A percentile compares a stretch with the other conserved stretches of the same genome.
Evolutionary conservation across 2,329 filamentous ascomycete species (phyloP).

Genomic region (Alternaria ventricosa): DNA sequence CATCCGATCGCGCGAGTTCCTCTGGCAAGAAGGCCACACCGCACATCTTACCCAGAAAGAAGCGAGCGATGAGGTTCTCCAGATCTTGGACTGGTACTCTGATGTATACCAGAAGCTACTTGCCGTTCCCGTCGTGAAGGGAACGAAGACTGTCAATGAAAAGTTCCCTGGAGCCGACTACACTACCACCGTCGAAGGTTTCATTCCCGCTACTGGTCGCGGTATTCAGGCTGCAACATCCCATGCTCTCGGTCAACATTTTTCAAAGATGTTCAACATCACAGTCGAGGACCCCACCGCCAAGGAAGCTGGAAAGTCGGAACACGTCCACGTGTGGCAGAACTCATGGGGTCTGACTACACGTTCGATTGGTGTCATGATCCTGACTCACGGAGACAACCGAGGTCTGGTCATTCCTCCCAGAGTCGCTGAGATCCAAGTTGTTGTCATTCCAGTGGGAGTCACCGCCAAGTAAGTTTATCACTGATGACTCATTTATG

Average conservation of each 20-base stretch:
- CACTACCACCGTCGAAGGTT: conserved; percentile 95
- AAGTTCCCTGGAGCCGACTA: conserved; percentile 97
- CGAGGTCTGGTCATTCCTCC: conserved; percentile 94
- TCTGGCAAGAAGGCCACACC: conserved; percentile 97
- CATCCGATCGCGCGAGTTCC: conserved; percentile 85
- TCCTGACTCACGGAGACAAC: conserved; percentile 97
- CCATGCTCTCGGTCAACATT: conserved; percentile 95
- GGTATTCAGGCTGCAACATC: conserved; percentile 97
- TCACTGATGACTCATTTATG: background rate
- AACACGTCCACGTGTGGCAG: conserved; percentile 89
- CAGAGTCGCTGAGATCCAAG: conserved; percentile 84
- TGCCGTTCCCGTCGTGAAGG: conserved; percentile 92
- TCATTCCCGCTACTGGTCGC: conserved; percentile 92
- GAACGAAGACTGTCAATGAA: conserved; percentile 95
- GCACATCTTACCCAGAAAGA: conserved; percentile 85
- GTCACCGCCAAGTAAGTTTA: conserved; percentile 80
- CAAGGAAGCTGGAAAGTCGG: conserved; percentile 66
- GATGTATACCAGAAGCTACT: conserved; percentile 92
- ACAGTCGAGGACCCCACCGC: conserved; percentile 88
- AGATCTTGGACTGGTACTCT: conserved; percentile 94
- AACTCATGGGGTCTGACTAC: conserved; percentile 99
- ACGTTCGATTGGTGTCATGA: conserved; percentile 97
- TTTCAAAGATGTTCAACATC: conserved; percentile 99
- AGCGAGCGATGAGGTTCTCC: conserved; percentile 83
- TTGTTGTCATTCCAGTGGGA: conserved; percentile 88